Evolutionary conservation across 2,329 filamentous ascomycete species (phyloP).

Genomic region (Hypoxylon sp.): DNA sequence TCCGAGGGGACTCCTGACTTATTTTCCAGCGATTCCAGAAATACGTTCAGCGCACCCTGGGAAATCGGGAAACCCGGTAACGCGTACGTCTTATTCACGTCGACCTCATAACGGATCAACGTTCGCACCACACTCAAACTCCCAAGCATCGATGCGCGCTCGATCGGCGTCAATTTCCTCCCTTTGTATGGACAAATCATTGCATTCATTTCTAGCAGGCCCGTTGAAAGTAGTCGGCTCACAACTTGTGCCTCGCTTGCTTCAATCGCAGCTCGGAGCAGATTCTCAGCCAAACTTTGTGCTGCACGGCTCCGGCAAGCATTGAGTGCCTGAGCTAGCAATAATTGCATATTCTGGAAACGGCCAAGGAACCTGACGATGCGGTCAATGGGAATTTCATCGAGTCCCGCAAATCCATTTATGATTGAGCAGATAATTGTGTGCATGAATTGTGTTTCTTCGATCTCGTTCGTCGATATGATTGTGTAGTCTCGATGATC

Average conservation of each 20-base stretch:
- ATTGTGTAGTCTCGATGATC: background rate
- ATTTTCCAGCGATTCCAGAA: background rate
- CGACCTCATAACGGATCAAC: background rate
- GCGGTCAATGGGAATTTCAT: background rate
- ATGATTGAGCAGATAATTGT: background rate
- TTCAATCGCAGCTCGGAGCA: background rate
- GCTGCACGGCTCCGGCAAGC: background rate
- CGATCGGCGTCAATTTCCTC: background rate
- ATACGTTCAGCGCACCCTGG: background rate
- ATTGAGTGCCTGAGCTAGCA: background rate
- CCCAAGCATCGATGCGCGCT: background rate
- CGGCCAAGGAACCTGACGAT: background rate
- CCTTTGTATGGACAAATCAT: background rate
- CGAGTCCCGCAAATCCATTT: background rate
- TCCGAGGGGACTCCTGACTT: background rate
- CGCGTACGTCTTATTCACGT: background rate
- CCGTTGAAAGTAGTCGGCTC: background rate
- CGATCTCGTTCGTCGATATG: background rate
- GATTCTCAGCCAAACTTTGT: background rate
- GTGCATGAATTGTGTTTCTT: background rate
- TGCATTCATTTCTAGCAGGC: background rate
- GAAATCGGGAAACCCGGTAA: no score
- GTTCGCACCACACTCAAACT: background rate
- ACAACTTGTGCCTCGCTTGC: background rate
- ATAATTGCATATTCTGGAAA: background rate